phyloP scores from a whole-genome alignment of 441 rosid genomes.

The Francoa sonchifolia region DNA sequence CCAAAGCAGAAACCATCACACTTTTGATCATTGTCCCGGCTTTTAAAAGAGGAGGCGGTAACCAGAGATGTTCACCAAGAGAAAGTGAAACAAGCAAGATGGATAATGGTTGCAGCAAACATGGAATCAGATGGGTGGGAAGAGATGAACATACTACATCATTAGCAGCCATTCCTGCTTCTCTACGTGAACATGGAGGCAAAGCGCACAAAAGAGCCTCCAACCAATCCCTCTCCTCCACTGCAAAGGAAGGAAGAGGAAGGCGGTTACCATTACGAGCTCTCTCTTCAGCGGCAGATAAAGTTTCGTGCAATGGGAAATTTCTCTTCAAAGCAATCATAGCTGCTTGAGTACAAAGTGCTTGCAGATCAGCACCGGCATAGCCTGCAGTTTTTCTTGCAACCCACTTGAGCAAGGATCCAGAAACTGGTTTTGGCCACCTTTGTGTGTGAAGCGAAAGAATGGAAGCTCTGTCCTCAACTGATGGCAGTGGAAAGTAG shows the following conservation, averaged over 20 bases:
- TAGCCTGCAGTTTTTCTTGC: constrained; percentile 81
- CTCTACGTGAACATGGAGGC: constrained; percentile 93
- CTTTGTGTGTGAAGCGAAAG: constrained; percentile 81
- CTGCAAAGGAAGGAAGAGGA: constrained; percentile 68
- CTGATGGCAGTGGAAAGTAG: constrained; percentile 85
- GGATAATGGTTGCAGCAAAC: constrained; percentile 56
- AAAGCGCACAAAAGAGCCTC: constrained; percentile 84
- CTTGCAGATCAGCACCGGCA: constrained; percentile 99
- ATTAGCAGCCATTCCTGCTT: constrained; percentile 86
- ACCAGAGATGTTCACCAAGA: constrained; percentile 67
- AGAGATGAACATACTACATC: constrained; percentile 73
- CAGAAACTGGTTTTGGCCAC: constrained; percentile 93
- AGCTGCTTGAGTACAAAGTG: constrained; percentile 94
- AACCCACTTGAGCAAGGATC: constrained; percentile 74
- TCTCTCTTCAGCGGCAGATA: constrained; percentile 62
- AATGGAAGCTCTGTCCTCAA: constrained; percentile 79
- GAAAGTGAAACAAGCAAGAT: constrained; percentile 60
- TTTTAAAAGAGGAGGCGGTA: constrained; percentile 63
- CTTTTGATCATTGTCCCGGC: constrained; percentile 50
- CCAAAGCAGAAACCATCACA: constrained; percentile 47
- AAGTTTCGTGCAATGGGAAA: constrained; percentile 76
- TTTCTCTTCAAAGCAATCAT: constrained; percentile 83
- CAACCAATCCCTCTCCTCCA: constrained; percentile 95
- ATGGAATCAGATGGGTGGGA: constrained; percentile 69
- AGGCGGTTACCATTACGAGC: constrained; percentile 34